Base-by-base conservation (phyloP, 192 early-diverging fungal species). In the Irineochytrium annulatum region DNA sequence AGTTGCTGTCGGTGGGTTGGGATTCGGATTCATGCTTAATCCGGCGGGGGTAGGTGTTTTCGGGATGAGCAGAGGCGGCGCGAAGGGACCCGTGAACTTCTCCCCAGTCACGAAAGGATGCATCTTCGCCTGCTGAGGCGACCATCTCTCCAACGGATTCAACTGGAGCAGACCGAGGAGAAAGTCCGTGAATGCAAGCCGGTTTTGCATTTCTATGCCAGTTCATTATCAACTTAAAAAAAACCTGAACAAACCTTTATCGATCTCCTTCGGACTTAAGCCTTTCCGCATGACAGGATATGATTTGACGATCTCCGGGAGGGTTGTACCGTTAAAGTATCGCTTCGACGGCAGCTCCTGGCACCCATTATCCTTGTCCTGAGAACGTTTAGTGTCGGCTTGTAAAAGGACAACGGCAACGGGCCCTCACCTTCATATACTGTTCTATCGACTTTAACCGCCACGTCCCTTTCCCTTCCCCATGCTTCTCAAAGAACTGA, bases 91-190 rank as follows among this genome's bases (percentile, higher is more conserved):
- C 3, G 73, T 70, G 29, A 87, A 91, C 16, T 75, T 72, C 63
- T 93, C 89, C 2, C 92, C 93, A 0, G 94, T 96, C 43, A 97
- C 92, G 65, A 99, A 97, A 8, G 96, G 96, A 59, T 99, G 96
- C 67, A 88, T 73, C 17, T 87, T 81, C 1, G 96, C 96, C 69
- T 99, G 92, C 35, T 90, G 88, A 16, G 96, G 94, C 8, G 92
- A 89, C 94, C 94, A 97, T 52, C 96, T 80, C 67, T 90, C 90
- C 58, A 90, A 80, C 1, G 93, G 94, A 55, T 99, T 95, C 30
- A 97, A 59, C 41, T 88, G 86, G 43, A 99, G 73, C n/a, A 97
- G 70, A 13, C 94, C 94, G 32, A 84, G 77, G 19, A 97, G 64
- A 74, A 99, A 99, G 73, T 99, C 94, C 37, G 93, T 83, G 43